Percentiles rank a stretch among this genome's conserved stretches.
These are phyloP conservation scores for Adiantum capillusveneris DNA, from an alignment of 75 land plant genomes.

Conservation along the genomic window DNA sequence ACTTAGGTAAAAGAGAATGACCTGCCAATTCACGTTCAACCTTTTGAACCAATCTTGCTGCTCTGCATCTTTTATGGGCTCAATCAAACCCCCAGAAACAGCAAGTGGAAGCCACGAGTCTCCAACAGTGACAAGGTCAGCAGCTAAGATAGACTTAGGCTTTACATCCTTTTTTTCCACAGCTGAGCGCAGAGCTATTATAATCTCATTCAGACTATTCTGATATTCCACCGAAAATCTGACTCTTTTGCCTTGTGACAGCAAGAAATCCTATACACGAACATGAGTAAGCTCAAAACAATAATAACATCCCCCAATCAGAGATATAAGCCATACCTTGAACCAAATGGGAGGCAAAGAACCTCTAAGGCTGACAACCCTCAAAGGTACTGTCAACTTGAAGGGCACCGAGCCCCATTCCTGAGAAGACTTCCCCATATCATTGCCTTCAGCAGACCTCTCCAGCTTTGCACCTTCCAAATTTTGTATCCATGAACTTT, in stretches of 20 bases:
- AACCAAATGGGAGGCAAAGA: conserved; percentile 84
- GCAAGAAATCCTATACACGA: conserved; percentile 54
- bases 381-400: conserved; percentile 71
- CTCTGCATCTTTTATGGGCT: conserved; percentile 55
- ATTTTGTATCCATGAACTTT: too few relatives aligned
- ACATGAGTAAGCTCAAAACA: neutral
- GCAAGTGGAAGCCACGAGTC: conserved; percentile 84
- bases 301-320: neutral
- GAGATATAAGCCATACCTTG: conserved; percentile 64
- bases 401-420: conserved; percentile 63
- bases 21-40: conserved; percentile 78
- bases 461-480: neutral
- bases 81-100: conserved; percentile 51
- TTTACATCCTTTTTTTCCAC: conserved; percentile 19
- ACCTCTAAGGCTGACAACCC: conserved; percentile 64
- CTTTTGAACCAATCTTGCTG: conserved; percentile 67
- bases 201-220: conserved; percentile 46
- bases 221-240: conserved; percentile 42
- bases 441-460: conserved; percentile 25
- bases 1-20: conserved; percentile 8
- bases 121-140: conserved; percentile 85
- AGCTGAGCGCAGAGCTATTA: conserved; percentile 38
- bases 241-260: conserved; percentile 66
- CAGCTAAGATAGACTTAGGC: conserved; percentile 52
- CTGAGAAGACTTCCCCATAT: conserved; percentile 41